Base-by-base conservation (phyloP, 1,139 yeast species). In the Saccharomyces hybrid region DNA sequence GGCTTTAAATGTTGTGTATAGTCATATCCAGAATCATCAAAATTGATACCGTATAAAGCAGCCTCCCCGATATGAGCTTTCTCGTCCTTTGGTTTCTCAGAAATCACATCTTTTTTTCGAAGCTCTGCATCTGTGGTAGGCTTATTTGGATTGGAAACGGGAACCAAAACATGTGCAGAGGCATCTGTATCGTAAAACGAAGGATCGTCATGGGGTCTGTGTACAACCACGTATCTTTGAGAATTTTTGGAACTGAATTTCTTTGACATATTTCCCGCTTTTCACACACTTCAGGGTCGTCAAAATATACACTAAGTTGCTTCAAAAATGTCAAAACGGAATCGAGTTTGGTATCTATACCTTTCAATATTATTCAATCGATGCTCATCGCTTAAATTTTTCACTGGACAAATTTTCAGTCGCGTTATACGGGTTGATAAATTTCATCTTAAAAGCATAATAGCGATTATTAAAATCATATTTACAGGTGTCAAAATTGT, bases 1-100 rank as follows among this genome's bases (percentile, higher is more conserved):
- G 97, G 93, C 66, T 78, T 84, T 70, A 95, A 79, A 80, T 93
- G 99, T 73, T 93, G 96, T 87, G 93, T 88, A 71, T 93, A 93
- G 71, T 93, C 98, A 70, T 93, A 93, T 62, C 83, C 81, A 48
- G 96, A 81, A 67, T 93, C 98, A 70, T 93, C 98, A 64, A 75
- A 93, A 25, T 80, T 78, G 63, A 93, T 86, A 59, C 99, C 98
- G 63, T 87, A 93, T 54, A 84, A 75, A 0, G 96, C 96, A 4
- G 99, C 97, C 67, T 87, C 83, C 57, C 97, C 99, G 34, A 68
- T 69, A 49, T 71, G 62, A 2, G 56, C 59, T 46, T 59, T 61
- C 13, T 46, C 60, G n/a, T 78, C 79, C 62, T 79, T 83, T 61
- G 79, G 16, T 28, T 32, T 47, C 14, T 26, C 41, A 4, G 20